Evolutionary conservation across 2,329 filamentous ascomycete genomes (phyloP).

Genomic region (Pseudopithomyces maydicus): DNA sequence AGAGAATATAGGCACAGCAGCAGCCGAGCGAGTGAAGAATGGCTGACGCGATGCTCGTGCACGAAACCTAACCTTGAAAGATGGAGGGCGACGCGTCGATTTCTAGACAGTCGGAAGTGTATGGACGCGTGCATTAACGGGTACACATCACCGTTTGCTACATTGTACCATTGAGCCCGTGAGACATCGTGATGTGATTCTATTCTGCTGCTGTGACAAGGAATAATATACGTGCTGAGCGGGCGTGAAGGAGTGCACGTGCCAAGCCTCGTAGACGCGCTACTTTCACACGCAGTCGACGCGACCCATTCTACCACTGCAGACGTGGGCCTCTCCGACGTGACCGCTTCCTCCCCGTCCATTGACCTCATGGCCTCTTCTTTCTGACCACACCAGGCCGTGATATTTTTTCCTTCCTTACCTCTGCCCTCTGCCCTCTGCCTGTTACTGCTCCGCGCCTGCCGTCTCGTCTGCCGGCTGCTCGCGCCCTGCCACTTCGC

Average conservation of each 20-base stretch:
- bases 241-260: constrained; percentile 15
- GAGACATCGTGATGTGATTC: no score
- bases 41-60: constrained; percentile 18
- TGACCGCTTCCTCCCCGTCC: constrained; percentile 35
- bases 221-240: constrained; percentile 15
- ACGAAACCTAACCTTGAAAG: background rate
- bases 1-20: constrained; percentile 23
- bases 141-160: no score
- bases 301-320: constrained; percentile 17
- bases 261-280: constrained; percentile 32
- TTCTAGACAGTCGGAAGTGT: no score
- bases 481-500: constrained; percentile 31
- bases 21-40: constrained; percentile 35
- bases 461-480: constrained; percentile 27
- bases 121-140: no score
- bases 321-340: constrained; percentile 26
- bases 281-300: constrained; percentile 31
- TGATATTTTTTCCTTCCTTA: constrained; percentile 12
- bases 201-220: background rate
- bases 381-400: constrained; percentile 27
- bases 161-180: no score
- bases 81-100: background rate
- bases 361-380: constrained; percentile 44
- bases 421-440: constrained; percentile 3
- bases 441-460: constrained; percentile 17